Evolutionary conservation across 78 protist genomes (phyloP), one percentile per base, ranked within the genome.

Genomic region (Planoprotostelium fungivorum): DNA sequence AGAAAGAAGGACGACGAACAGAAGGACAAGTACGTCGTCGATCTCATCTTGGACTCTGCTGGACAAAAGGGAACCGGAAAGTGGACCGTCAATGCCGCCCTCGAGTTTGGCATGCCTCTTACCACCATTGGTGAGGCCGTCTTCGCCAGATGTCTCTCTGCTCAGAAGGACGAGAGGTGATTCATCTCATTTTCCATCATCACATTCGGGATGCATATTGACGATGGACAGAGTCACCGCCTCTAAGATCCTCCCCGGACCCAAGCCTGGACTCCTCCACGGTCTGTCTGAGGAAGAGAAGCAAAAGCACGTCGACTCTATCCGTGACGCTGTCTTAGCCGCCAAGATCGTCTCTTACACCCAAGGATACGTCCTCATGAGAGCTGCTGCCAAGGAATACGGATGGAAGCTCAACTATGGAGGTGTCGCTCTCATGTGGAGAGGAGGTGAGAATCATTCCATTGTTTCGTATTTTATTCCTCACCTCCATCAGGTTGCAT

Each of bases 21-120:
- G 31, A 38, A 63, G 73, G 97, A 94, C 83, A 38, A 84, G 38
- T 86, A 88, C 38, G 91, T 97, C 35, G 93, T 98, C 37, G 99
- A 98, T 89, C 63, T 83, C 35, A 95, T 99, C 63, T 38, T 93
- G 85, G 99, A 98, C 95, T 86, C 38, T 63, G 94, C 99, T 1
- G 99, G 98, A 38, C 91, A 87, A 89, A 99, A 99, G 94, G 99
- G 99, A 39, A 99, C 99, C 38, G 99, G 99, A 83, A 95, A 95
- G 91, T 91, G 96, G 97, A 95, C 97, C 36, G 94, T 94, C 89
- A 94, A 90, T 34, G 84, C 87, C 1, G 96, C 97, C 34, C 90
- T 97, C 28, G 96, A 94, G 36, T 5, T 94, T 0, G 97, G 98
- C 88, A 37, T 94, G 0, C 97, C 97, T 35, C 84, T 94, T 29